Evolutionary conservation across 1,139 yeast genomes (phyloP), one percentile per base, ranked within the genome.

Genomic region (Geotrichum phurueaensis): DNA sequence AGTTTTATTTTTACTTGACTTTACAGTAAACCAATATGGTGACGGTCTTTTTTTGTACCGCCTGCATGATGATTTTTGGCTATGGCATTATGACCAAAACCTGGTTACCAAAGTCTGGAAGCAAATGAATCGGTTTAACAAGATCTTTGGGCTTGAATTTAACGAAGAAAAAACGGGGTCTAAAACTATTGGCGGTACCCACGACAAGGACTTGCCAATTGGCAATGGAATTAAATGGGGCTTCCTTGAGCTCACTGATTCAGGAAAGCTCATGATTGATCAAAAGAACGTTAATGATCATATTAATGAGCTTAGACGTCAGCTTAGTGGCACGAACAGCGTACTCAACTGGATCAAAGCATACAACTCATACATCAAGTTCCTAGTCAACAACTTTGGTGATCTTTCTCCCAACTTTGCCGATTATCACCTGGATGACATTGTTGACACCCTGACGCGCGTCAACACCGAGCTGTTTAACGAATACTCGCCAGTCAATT

Each of bases 101-200:
- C 33, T 45, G 18, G 59, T 65, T 23, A 68, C 66, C 31, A 53
- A 22, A n/a, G 64, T 64, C 9, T 64, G 67, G 67, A 23, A 29
- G 65, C 58, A 59, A 1, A 59, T 65, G 53, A 29, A 15, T 13
- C 33, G 54, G 39, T 63, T 66, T 39, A 60, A 60, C 18, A 23
- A 50, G n/a, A 51, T 56, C 9, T 57, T 65, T 58, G 68, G 68
- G 2, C n/a, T 66, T 27, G 53, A 53, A 12, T 56, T 66, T 43
- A 65, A 65, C 48, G 51, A 59, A 18, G 65, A 66, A 23, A 66
- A 65, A 39, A 64, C 67, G 5, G 67, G 67, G 10, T 64, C 66
- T 4, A 60, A 54, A n/a, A 60, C 60, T 13, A 23, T 57, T 7
- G 60, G 59, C 7, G 58, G 48, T 2, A 29, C 20, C 3, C 25